Evolutionary conservation across 73 alveolate species (phyloP).

Genomic region (Paramecium primaurelia): DNA sequence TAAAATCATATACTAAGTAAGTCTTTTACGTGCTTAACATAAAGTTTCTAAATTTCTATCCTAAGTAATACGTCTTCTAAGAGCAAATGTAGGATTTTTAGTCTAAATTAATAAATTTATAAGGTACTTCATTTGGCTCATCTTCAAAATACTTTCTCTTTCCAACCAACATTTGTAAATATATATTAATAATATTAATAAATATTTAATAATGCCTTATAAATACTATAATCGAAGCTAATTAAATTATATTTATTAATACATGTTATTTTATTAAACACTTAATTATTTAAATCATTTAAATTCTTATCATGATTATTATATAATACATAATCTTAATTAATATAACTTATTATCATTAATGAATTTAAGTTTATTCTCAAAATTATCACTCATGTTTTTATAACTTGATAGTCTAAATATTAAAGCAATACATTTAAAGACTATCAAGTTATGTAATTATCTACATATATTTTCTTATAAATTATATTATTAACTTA

Average conservation of each 20-base stretch:
- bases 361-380: too few relatives aligned
- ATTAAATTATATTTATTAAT: background rate
- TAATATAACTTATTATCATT: too few relatives aligned
- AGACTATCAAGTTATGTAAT: too few relatives aligned
- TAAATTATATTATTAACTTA: too few relatives aligned
- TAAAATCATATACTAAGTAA: background rate
- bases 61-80: constrained; percentile 10
- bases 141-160: constrained; percentile 33
- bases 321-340: too few relatives aligned
- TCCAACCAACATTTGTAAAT: background rate
- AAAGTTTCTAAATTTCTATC: constrained; percentile 7
- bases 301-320: background rate
- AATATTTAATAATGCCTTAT: background rate
- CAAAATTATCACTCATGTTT: too few relatives aligned
- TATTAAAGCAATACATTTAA: too few relatives aligned
- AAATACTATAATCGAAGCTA: background rate
- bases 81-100: background rate
- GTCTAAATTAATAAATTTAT: background rate
- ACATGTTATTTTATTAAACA: background rate
- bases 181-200: background rate
- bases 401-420: too few relatives aligned
- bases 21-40: background rate
- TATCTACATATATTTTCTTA: too few relatives aligned
- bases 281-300: background rate
- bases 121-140: background rate